Percentiles rank a stretch among this genome's conserved stretches.
Conservation (phyloP, 2,329 filamentous ascomycete genomes). For the Aureobasidium zeae region DNA sequence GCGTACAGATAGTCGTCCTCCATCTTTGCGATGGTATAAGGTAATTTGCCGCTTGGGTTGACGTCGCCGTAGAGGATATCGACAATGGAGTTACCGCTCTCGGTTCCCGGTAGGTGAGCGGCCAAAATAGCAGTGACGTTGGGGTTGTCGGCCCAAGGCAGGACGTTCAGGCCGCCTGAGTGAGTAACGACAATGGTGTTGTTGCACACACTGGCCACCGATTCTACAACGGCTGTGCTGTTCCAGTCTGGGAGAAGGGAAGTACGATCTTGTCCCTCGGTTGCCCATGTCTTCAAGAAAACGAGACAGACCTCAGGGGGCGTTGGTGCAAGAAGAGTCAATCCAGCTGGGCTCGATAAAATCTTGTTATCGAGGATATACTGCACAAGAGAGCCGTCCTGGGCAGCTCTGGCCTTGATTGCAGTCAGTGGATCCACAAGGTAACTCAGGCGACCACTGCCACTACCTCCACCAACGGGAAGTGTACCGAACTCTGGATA, state of each 20-base stretch:
- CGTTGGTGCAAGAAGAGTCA: slow-evolving; percentile 14
- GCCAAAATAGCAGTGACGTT: slow-evolving; percentile 37
- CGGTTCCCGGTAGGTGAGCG: slow-evolving; percentile 35
- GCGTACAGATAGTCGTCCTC: slow-evolving; percentile 28
- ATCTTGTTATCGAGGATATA: slow-evolving; percentile 34
- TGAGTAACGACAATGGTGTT: slow-evolving; percentile 45
- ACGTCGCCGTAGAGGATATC: slow-evolving; percentile 33
- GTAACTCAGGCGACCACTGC: slow-evolving; percentile 32
- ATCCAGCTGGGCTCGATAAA: slow-evolving; percentile 26
- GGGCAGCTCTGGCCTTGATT: slow-evolving; percentile 27
- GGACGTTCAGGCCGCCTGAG: slow-evolving; percentile 34
- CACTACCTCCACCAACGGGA: slow-evolving; percentile 34
- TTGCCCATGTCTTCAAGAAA: slow-evolving; percentile 48
- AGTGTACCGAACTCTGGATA: slow-evolving; percentile 35
- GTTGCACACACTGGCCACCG: slow-evolving; percentile 38
- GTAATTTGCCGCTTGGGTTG: slow-evolving; percentile 29
- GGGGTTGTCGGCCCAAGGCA: slow-evolving; percentile 34
- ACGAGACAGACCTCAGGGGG: slow-evolving; percentile 44
- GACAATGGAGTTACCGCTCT: slow-evolving; percentile 33
- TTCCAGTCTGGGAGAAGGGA: slow-evolving; percentile 37
- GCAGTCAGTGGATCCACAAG: slow-evolving; percentile 35
- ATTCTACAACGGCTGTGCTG: slow-evolving; percentile 35
- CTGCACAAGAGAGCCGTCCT: slow-evolving; percentile 36
- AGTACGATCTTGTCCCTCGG: slow-evolving; percentile 37
- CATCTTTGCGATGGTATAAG: slow-evolving; percentile 31